Base-by-base conservation (phyloP, 768 basidiomycete species). In the Amanita pseudoporphyria region DNA sequence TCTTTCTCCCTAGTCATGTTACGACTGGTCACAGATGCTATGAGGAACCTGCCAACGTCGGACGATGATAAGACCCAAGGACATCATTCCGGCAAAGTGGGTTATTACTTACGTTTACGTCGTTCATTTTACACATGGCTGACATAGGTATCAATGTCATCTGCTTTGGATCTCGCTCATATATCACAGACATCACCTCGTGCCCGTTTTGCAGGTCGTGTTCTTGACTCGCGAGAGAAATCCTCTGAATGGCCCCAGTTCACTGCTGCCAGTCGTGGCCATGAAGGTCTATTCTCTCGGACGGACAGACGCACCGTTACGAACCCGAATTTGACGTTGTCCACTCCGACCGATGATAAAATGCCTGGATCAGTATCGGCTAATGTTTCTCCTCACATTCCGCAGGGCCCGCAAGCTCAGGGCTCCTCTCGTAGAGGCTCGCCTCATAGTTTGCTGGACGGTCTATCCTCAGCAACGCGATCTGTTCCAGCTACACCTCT, bases 231-330 rank as follows among this genome's bases (percentile, higher is more conserved):
- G 41, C 72, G 78, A 30, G 83, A 84, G 60, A 85, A 82, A 62
- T 74, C 87, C 7, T 91, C 91, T 1, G 93, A 96, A 63, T 97
- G 94, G 94, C 89, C 93, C 28, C 90, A 92, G 63, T 96, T 92
- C 66, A 71, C 79, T 40, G 77, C 77, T 22, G 73, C 74, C 41
- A 62, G 73, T 38, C 80, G 84, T 57, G 76, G 71, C 24, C 78
- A 80, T 30, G 87, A 89, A 32, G 71, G 72, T 10, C 56, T 78
- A 28, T 60, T 67, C 37, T 69, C 73, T 36, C 76, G 83, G 48
- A 58, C 68, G 26, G 84, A 87, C 49, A 76, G 87, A 53, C 82
- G 87, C 31, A 79, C 70, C 24, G 83, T 84, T 35, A 87, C 86
- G 3, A 87, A 84, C 59, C 85, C 87, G 7, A 79, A 78, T 43